A percentile compares a stretch with the other conserved stretches of the same genome.
Conservation (phyloP, 1,284 basidiomycete species). For the Cutaneotrichosporon mucoides region DNA sequence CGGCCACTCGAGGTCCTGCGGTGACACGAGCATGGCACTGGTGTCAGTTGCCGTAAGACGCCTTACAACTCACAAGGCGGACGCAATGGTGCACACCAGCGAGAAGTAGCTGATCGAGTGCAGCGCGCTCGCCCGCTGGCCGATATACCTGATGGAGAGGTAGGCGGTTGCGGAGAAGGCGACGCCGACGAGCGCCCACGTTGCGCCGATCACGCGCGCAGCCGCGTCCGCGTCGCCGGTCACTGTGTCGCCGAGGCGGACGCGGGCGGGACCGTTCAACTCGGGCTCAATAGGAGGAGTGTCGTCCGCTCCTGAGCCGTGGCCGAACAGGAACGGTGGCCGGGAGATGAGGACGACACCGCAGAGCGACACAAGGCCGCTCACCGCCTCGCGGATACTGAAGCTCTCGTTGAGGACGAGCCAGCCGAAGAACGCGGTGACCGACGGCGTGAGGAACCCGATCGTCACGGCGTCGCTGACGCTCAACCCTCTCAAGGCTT, state of each 20-base stretch:
- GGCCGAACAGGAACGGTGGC: slow-evolving; percentile 60
- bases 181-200: slow-evolving; percentile 41
- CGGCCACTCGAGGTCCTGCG: slow-evolving; percentile 13
- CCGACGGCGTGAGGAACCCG: slow-evolving; percentile 67
- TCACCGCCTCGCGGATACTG: slow-evolving; percentile 58
- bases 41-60: neutral
- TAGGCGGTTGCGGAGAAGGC: slow-evolving; percentile 45
- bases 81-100: slow-evolving; percentile 58
- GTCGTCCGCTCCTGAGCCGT: neutral
- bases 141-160: slow-evolving; percentile 64
- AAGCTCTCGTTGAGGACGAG: slow-evolving; percentile 65
- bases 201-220: slow-evolving; percentile 28
- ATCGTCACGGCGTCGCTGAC: slow-evolving; percentile 72
- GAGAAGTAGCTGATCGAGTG: slow-evolving; percentile 70
- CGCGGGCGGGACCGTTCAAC: slow-evolving; percentile 53
- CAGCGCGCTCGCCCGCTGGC: slow-evolving; percentile 66
- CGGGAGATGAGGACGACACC: slow-evolving; percentile 63
- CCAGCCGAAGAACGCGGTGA: slow-evolving; percentile 64
- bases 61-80: slow-evolving; percentile 47
- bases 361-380: slow-evolving; percentile 60
- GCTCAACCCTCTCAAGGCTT: slow-evolving; percentile 63
- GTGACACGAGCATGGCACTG: slow-evolving; percentile 22
- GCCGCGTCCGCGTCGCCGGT: slow-evolving; percentile 10
- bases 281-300: slow-evolving; percentile 58
- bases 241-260: slow-evolving; percentile 14